Base-by-base conservation (phyloP, 306 rosid species). In the Sesbania bispinosa region DNA sequence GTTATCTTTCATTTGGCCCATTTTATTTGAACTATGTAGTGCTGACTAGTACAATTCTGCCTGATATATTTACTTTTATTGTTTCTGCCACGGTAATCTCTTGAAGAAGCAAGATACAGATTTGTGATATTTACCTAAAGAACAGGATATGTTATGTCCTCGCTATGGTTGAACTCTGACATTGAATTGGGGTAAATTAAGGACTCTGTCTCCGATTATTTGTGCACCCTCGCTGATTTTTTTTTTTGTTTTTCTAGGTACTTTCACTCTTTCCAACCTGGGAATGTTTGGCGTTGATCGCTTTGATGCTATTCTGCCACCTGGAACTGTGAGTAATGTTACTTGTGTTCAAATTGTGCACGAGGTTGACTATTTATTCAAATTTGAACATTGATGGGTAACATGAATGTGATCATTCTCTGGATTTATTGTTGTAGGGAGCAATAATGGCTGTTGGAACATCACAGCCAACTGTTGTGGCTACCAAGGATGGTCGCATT, bases 261-360 rank as follows among this genome's bases (percentile, higher is more conserved):
- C 98, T 23, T 94, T 94, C 81, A 90, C 96, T 70, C 87, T 94
- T 53, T 90, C 97, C 23, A 94, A 94, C 83, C 92, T 94, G 42
- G 98, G 98, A 51, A 94, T 94, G 98, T 94, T 90, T 67, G 98
- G 97, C 0, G 98, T 94, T 66, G 98, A 94, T 83, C 95, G 92
- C 59, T 94, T 94, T 55, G 98, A 90, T 82, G 98, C 98, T 41
- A 90, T 94, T 82, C 88, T 94, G 57, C 98, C 98, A 7, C 97
- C 96, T 65, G 97, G 98, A 82, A 90, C 97, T 70, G 97, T 94
- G 58, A 87, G 92, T 42, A 16, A 35, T 36, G 43, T 14, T 73
- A 65, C 61, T 54, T 24, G 5, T 46, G 58, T 45, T 62, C n/a
- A 24, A 68, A 20, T 59, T 29, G 13, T 73, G 33, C 65, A 8